Evolutionary conservation across 2,329 filamentous ascomycete genomes (phyloP).

Genomic region (Fusarium tjaetaba): DNA sequence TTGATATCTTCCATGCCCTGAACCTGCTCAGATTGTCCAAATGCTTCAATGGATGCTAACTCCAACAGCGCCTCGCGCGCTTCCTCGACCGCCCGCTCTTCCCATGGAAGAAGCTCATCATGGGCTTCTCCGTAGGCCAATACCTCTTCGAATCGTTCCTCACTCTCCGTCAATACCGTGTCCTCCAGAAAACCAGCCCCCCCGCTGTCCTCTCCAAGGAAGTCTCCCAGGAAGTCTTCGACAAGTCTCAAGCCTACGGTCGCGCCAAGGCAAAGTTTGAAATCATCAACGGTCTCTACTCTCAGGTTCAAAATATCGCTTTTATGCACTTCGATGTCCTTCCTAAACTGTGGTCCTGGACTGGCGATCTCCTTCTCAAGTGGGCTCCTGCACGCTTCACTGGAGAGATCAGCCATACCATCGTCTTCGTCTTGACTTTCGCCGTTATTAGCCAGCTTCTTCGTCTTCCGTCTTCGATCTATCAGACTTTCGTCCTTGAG

Average conservation of each 20-base stretch:
- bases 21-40: neutral
- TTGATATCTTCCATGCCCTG: neutral
- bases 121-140: conserved; percentile 93
- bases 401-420: conserved; percentile 92
- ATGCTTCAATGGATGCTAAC: conserved; percentile 23
- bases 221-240: conserved; percentile 88
- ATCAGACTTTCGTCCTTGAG: conserved; percentile 95
- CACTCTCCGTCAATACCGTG: conserved; percentile 87
- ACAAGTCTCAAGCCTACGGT: conserved; percentile 96
- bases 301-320: conserved; percentile 86
- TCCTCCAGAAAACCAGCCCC: conserved; percentile 80
- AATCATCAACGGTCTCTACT: conserved; percentile 82
- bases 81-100: conserved; percentile 92
- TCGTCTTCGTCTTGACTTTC: conserved; percentile 91
- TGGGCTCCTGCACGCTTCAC: conserved; percentile 82
- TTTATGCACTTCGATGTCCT: conserved; percentile 93
- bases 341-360: conserved; percentile 87
- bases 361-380: conserved; percentile 76
- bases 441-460: conserved; percentile 83
- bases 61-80: conserved; percentile 74
- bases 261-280: conserved; percentile 94
- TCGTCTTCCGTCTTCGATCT: conserved; percentile 83
- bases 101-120: conserved; percentile 96
- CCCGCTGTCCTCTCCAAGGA: conserved; percentile 90
- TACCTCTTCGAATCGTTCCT: conserved; percentile 92